Base-by-base conservation (phyloP, 164 flowering plant species). In the Liriodendron chinense region DNA sequence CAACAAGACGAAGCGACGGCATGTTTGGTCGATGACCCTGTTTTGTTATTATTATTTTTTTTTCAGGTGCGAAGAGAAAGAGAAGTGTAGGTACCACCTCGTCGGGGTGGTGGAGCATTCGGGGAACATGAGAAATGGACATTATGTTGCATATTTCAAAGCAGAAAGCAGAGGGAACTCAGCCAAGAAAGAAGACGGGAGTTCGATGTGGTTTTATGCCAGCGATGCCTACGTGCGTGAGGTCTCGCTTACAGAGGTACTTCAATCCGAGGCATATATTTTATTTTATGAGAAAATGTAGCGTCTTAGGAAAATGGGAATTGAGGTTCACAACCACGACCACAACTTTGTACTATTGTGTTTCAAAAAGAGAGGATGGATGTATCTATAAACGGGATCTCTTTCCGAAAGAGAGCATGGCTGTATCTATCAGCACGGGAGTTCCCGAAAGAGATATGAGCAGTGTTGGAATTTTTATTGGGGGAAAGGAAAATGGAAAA, bases 71-170 rank as follows among this genome's bases (percentile, higher is more conserved):
- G 22, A 10, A 2, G 90, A 85, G 68, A 71, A 48, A 68, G 90
- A 78, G 1, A 72, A 71, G 23, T 86, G 76, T 24, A 63, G 59
- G 6, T 94, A 92, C 57, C 88, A 82, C 18, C 82, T 96, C 62
- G 69, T 85, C 67, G 98, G 98, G 68, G 87, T 92, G 68, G 98
- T 96, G 78, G 99, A 88, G 89, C 99, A 96, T 80, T 80, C 70
- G 3, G 99, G 99, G 47, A 83, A 88, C 47, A 96, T 96, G 97
- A 86, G 91, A 77, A 88, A 90, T 28, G 99, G 99, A 10, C 99
- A 96, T 75, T 96, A 96, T 79, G 91, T 93, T 76, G 98, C 98
- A 25, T 96, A 90, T 76, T 84, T 96, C 7, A 86, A 90, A 83
- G 97, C 84, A 7, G 74, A 77, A 13, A 85, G 74, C 68, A 78